phyloP scores from a whole-genome alignment of 2,329 filamentous ascomycete species.

The Tolypocladium ophioglossoides region DNA sequence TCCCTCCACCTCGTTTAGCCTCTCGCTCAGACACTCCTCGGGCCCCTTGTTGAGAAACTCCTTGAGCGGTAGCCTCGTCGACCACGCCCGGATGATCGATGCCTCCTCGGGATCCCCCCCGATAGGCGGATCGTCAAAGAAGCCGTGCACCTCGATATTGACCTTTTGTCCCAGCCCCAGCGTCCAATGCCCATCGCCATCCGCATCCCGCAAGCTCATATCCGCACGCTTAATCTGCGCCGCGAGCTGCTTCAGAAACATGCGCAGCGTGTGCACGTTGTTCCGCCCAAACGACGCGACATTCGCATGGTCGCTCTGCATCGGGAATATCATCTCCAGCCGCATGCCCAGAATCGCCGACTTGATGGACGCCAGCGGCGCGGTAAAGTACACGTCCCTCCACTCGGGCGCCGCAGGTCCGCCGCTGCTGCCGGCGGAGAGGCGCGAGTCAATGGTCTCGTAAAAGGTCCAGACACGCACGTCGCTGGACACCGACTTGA shows the following conservation, averaged over 20 bases:
- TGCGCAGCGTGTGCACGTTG: slow-evolving; percentile 35
- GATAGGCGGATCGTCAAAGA: slow-evolving; percentile 40
- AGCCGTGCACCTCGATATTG: slow-evolving; percentile 45
- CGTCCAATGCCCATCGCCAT: slow-evolving; percentile 26
- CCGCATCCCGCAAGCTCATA: slow-evolving; percentile 11
- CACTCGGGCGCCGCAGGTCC: slow-evolving; percentile 2
- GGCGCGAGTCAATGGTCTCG: slow-evolving; percentile 49
- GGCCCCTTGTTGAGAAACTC: slow-evolving; percentile 47
- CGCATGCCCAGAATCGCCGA: slow-evolving; percentile 40
- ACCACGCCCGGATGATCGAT: slow-evolving; percentile 35
- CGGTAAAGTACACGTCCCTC: slow-evolving; percentile 44
- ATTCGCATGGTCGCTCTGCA: slow-evolving; percentile 44
- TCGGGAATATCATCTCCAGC: slow-evolving; percentile 39
- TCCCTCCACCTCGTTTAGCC: slow-evolving; percentile 31
- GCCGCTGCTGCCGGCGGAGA: slow-evolving; percentile 27
- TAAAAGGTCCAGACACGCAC: slow-evolving; percentile 53
- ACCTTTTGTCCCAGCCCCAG: slow-evolving; percentile 41
- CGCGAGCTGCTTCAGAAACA: slow-evolving; percentile 25
- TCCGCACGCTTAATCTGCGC: slow-evolving; percentile 22
- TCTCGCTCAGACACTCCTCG: slow-evolving; percentile 40
- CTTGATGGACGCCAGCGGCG: slow-evolving; percentile 47
- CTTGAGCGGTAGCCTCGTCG: slow-evolving; percentile 36
- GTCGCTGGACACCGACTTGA: slow-evolving; percentile 45
- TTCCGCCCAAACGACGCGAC: slow-evolving; percentile 42
- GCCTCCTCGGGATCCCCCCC: not conserved